Evolutionary conservation across 78 protist species (phyloP), one percentile per base, ranked within the genome.

Genomic region (Dictyostelium capitatum): DNA sequence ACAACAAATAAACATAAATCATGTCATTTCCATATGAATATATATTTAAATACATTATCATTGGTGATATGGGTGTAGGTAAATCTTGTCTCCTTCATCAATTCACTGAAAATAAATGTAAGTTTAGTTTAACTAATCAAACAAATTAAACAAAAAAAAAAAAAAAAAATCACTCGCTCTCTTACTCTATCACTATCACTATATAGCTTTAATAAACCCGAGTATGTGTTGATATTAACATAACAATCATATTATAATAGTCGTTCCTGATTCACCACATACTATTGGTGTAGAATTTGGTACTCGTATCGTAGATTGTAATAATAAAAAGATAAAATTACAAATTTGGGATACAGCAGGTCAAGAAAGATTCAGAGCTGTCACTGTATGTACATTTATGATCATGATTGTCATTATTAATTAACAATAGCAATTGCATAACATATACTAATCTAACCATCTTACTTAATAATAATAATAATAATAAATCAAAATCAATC

Each of bases 261-360:
- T 91, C 65, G 81, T 94, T 23, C 82, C 79, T 32, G 97, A 95
- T 73, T 56, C 64, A 56, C 97, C 97, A 20, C 97, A 95, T 53
- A 98, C 99, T 17, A 97, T 98, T 59, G 99, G 99, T 51, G 98
- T 97, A 20, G 99, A 98, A 57, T 98, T 97, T 83, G 98, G 97
- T 19, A 95, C 98, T 48, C 54, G 96, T 54, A 93, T 96, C 3
- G 87, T 82, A 17, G 96, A 95, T 59, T 94, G 97, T 17, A 56
- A 64, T 47, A 84, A 85, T 77, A 96, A 90, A 75, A 46, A 62
- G 41, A 79, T 97, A 78, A 96, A 94, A 80, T 83, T 97, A 17
- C 98, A 97, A 75, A 96, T 97, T 11, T 85, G 92, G 92, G 92
- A 85, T 85, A 85, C 92, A 47, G 95, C 95, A 10, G 95, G 95